Base-by-base conservation (phyloP, 352 stramenopile species). In the Saprolegnia diclina region DNA sequence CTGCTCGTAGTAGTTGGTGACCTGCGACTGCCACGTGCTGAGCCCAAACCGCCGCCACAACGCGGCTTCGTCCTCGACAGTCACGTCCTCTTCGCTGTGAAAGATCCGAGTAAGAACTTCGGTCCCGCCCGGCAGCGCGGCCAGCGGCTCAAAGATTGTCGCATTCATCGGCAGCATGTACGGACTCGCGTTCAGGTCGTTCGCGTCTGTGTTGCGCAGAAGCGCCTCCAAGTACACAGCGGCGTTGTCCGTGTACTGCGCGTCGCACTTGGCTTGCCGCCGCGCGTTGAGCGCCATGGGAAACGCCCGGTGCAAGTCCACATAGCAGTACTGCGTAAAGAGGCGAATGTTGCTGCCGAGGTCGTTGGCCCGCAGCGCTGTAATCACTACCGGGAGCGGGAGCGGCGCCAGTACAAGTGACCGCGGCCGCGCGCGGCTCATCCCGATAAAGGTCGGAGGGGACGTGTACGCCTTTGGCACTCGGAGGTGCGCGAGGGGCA, bases 171-270 rank as follows among this genome's bases (percentile, higher is more conserved):
- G 11, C 35, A 21, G 52, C 11, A 40, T n/a, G 35, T 59, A 59
- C 16, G 52, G 35, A n/a, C 35, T 40, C 35, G 52, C 35, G 24
- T 19, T 21, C 13, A 59, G 35, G 37, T 69, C 63, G 22, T 14
- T 62, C 21, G 32, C 19, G 1, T 35, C 10, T 9, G 29, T 65
- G 45, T 65, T 48, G 45, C 57, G 57, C 22, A 65, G 4, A 1
- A 65, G 35, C 26, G 24, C 13, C 19, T 65, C 57, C 22, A 65
- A 26, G 57, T 65, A 65, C 45, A 52, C 37, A 1, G 59, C 59
- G 19, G 13, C 59, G 45, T 66, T 66, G 3, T 1, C 19, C 3
- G 11, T 56, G 26, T 66, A 66, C 13, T 22, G 59, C 26, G 11
- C 14, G 19, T 22, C 45, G 48, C 61, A 67, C 38, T 45, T 46